phyloP scores from a whole-genome alignment of 257 asterid genomes.

The Penstemon barbatus region DNA sequence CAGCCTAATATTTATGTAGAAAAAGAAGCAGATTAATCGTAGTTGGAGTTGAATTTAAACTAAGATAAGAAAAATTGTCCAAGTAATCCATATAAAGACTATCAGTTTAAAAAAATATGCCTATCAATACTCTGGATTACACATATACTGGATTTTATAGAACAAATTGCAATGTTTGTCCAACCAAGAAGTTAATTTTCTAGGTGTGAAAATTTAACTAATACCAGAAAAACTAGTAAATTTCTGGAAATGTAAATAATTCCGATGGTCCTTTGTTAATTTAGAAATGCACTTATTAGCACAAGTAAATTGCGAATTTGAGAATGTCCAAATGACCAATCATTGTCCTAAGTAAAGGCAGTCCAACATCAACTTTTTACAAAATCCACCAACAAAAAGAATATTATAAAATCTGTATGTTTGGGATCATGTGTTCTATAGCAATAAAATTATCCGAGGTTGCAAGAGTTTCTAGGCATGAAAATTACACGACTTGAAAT shows the following conservation, averaged over 20 bases:
- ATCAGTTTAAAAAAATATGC: neutral
- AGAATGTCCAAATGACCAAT: neutral
- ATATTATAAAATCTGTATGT: neutral
- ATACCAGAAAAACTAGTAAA: neutral
- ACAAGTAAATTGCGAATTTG: too few relatives aligned
- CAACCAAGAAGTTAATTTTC: slow-evolving; percentile 7
- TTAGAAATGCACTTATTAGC: neutral
- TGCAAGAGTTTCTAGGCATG: neutral
- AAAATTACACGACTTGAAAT: too few relatives aligned
- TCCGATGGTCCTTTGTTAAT: neutral
- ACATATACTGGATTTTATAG: neutral
- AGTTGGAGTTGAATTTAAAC: slow-evolving; percentile 1
- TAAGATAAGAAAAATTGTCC: slow-evolving; percentile 14
- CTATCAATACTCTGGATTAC: neutral
- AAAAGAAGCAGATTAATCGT: slow-evolving; percentile 17
- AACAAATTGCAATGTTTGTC: slow-evolving; percentile 21
- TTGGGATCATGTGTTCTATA: neutral
- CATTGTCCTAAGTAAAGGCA: neutral
- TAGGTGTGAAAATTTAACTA: slow-evolving; percentile 1
- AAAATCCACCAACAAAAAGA: neutral
- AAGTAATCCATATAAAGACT: slow-evolving; percentile 6
- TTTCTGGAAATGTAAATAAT: neutral
- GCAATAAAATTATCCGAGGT: neutral
- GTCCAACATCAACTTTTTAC: neutral
- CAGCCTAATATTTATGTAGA: slow-evolving; percentile 55